Base-by-base conservation (phyloP, 1,139 yeast genomes). In the Pichia cactophila region DNA sequence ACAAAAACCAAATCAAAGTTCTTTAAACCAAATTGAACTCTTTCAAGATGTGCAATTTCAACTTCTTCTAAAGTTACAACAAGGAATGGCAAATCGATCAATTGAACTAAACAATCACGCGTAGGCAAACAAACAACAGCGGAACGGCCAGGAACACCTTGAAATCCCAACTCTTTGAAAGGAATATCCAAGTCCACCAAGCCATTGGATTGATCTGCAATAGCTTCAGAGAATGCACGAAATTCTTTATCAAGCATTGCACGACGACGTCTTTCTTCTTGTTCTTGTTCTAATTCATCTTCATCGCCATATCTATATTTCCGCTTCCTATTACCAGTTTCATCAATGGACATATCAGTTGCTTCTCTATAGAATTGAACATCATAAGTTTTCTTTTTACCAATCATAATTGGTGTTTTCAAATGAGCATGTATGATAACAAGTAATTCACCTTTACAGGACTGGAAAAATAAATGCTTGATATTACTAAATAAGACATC, bases 271-370 rank as follows among this genome's bases (percentile, higher is more conserved):
- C 97, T 83, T 70, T 92, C 99, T 69, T 92, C 97, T 69, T 92
- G 97, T 70, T 94, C 99, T 68, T 92, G 97, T 69, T 94, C 98
- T 57, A 94, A 74, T 70, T 92, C 99, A 68, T 92, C 98, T 69
- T 92, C 98, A 65, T 92, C 99, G 49, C 98, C 99, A 63, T 92
- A 92, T 64, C 96, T 87, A 60, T 83, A 78, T 58, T 85, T 83
- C 67, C 86, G 74, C 73, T 89, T 87, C 55, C 95, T 80, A 54
- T 95, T 95, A 54, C 97, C 96, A 37, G 99, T 92, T 69, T 92
- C 99, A 69, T 92, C 99, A 61, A 88, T 89, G 3, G 96, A 85
- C 77, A 90, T 86, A 65, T 92, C 99, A 46, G 95, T 82, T 14
- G 97, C 97, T 68, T 92, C 99, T 58, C 97, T 78, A 70, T 90